Evolutionary conservation across 2,329 filamentous ascomycete genomes (phyloP).

Genomic region (Graphilbum fragrans): DNA sequence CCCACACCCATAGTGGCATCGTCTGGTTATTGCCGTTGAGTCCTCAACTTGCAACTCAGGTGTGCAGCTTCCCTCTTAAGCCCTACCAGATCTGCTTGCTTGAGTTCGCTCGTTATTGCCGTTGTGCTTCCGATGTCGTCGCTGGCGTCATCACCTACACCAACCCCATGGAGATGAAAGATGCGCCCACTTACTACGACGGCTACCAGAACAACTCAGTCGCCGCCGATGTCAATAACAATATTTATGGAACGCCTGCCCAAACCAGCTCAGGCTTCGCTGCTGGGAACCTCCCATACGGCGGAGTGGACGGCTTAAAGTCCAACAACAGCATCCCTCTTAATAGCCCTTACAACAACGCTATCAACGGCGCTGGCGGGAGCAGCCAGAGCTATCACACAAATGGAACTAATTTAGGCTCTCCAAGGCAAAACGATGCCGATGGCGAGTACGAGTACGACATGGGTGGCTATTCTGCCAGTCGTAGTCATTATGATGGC

Average conservation of each 20-base stretch:
- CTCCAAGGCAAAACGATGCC: slow-evolving; percentile 2
- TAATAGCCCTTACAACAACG: not conserved
- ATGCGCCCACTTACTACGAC: slow-evolving; percentile 3
- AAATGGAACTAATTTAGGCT: slow-evolving; percentile 1
- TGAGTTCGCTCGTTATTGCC: not conserved
- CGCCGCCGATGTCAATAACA: not conserved
- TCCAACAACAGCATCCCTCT: not conserved
- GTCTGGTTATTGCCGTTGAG: not conserved
- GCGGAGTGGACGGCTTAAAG: not conserved
- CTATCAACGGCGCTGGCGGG: not conserved
- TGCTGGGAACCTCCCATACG: not conserved
- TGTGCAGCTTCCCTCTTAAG: not conserved
- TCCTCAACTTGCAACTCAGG: too few species aligned
- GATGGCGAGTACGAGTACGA: slow-evolving; percentile 10
- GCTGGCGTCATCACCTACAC: not conserved
- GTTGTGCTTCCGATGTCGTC: slow-evolving; percentile 4
- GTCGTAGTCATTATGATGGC: slow-evolving; percentile 2
- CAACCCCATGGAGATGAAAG: slow-evolving; percentile 9
- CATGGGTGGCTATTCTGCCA: slow-evolving; percentile 1
- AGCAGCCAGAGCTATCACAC: not conserved
- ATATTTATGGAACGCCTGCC: slow-evolving; percentile 4
- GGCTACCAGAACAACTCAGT: slow-evolving; percentile 3
- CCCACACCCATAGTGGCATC: not conserved
- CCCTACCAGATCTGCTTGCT: too few species aligned
- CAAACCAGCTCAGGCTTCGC: not conserved